These are phyloP conservation scores for Globisporangium recalcitrans DNA, from an alignment of 352 stramenopile species.

Conservation along the genomic window DNA sequence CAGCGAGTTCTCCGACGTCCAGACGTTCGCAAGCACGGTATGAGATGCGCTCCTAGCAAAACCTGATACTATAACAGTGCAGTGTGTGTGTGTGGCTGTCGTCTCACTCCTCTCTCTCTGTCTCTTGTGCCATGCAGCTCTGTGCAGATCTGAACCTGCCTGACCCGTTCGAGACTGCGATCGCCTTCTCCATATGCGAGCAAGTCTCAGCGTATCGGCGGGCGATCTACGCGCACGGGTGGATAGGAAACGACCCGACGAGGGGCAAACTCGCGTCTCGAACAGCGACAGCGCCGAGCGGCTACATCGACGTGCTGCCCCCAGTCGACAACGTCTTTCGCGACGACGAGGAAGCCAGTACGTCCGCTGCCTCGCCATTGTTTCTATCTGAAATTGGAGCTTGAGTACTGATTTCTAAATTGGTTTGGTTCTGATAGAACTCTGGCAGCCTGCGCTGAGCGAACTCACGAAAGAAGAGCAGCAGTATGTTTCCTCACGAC, in stretches of 20 bases:
- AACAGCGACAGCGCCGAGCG: constrained; percentile 17
- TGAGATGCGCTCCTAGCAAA: neutral
- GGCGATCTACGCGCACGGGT: constrained; percentile 39
- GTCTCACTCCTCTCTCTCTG: neutral
- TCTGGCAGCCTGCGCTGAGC: constrained; percentile 70
- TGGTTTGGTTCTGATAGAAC: constrained; percentile 21
- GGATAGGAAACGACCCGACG: constrained; percentile 50
- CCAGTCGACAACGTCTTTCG: constrained; percentile 44
- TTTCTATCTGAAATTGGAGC: neutral
- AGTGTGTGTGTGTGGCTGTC: no score
- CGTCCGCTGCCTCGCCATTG: constrained; percentile 1
- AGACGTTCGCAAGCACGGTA: constrained; percentile 49
- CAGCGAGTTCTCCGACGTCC: constrained; percentile 36
- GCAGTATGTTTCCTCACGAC: constrained; percentile 55
- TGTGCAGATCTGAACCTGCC: constrained; percentile 59
- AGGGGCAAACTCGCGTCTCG: constrained; percentile 15
- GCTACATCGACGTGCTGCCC: constrained; percentile 53
- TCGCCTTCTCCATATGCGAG: constrained; percentile 70
- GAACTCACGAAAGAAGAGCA: constrained; percentile 64
- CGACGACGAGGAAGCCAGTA: constrained; percentile 37
- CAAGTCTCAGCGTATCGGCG: constrained; percentile 64
- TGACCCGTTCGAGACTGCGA: constrained; percentile 45
- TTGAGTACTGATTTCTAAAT: neutral
- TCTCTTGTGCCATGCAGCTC: constrained; percentile 21
- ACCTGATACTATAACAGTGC: neutral